These are phyloP conservation scores for Pseudopyrenochaeta lycopersici DNA, from an alignment of 2,329 filamentous ascomycete genomes.

Conservation along the genomic window DNA sequence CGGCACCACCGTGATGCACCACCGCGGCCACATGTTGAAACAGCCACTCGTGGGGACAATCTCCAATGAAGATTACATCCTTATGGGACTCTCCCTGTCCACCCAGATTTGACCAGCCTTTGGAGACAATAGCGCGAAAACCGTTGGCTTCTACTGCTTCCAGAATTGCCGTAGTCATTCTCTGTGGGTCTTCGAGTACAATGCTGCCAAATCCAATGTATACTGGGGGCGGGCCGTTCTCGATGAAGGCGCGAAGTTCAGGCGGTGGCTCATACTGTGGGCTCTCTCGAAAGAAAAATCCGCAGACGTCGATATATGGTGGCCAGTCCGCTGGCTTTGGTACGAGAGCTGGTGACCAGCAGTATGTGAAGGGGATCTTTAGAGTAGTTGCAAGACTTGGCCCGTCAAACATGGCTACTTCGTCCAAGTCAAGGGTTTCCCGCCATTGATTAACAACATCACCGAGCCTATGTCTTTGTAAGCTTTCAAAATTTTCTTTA, in stretches of 20 bases:
- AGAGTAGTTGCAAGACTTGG: conserved; percentile 49
- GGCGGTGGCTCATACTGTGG: conserved; percentile 50
- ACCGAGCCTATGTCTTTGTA: conserved; percentile 36
- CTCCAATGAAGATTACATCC: conserved; percentile 66
- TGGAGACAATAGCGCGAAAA: conserved; percentile 61
- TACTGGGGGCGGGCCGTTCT: conserved; percentile 58
- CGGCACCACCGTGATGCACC: conserved; percentile 86
- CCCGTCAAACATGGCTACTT: conserved; percentile 47
- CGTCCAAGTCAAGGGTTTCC: conserved; percentile 52
- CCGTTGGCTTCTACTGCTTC: conserved; percentile 51
- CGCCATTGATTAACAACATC: conserved; percentile 58
- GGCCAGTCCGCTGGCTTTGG: conserved; percentile 30
- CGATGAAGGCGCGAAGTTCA: conserved; percentile 55
- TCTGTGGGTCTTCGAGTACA: conserved; percentile 60
- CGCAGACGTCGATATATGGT: conserved; percentile 43
- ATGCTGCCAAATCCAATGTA: conserved; percentile 68
- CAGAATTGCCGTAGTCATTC: conserved; percentile 55
- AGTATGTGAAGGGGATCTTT: conserved; percentile 55
- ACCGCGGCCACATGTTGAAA: conserved; percentile 81
- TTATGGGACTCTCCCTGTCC: background rate
- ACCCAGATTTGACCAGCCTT: conserved; percentile 54
- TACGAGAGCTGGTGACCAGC: conserved; percentile 53
- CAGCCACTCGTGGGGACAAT: conserved; percentile 86
- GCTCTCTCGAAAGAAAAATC: conserved; percentile 56
- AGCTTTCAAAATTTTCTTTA: background rate